Percentiles rank a stretch among this genome's conserved stretches.
Conservation (phyloP, 1,139 yeast species). For the Taphrina wiesneri region DNA sequence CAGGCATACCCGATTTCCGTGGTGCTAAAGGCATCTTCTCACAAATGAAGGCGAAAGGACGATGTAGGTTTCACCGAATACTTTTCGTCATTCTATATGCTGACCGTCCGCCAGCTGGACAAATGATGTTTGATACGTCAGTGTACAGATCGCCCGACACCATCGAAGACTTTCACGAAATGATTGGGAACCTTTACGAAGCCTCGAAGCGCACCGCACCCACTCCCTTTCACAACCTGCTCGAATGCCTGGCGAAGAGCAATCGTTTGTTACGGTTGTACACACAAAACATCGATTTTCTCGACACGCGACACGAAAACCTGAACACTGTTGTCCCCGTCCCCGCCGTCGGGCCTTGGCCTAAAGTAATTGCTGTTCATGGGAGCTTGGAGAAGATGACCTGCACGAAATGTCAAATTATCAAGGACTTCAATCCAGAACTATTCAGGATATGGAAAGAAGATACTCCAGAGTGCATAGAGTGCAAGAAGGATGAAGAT, state of each 20-base stretch:
- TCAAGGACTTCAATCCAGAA: constrained; percentile 63
- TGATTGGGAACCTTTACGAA: constrained; percentile 66
- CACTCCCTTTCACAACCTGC: constrained; percentile 79
- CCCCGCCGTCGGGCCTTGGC: constrained; percentile 27
- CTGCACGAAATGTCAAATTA: constrained; percentile 67
- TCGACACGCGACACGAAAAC: constrained; percentile 53
- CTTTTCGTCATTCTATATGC: constrained; percentile 63
- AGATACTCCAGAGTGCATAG: constrained; percentile 62
- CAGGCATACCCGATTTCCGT: constrained; percentile 94
- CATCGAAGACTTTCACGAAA: constrained; percentile 15
- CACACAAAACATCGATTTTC: constrained; percentile 74
- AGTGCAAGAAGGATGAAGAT: constrained; percentile 50
- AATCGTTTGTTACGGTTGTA: constrained; percentile 77
- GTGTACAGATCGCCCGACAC: constrained; percentile 16
- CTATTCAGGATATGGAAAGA: constrained; percentile 51
- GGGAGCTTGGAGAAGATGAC: constrained; percentile 77
- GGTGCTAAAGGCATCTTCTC: constrained; percentile 80
- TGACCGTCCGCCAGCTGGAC: constrained; percentile 44
- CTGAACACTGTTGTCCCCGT: constrained; percentile 41
- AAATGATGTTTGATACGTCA: constrained; percentile 13
- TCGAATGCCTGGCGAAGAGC: constrained; percentile 63
- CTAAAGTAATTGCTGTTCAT: constrained; percentile 53
- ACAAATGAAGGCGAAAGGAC: constrained; percentile 70
- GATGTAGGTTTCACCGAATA: constrained; percentile 58
- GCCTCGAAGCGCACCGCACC: constrained; percentile 69